Evolutionary conservation across 768 basidiomycete genomes (phyloP), one percentile per base, ranked within the genome.

Genomic region (Suillus occidentalis): DNA sequence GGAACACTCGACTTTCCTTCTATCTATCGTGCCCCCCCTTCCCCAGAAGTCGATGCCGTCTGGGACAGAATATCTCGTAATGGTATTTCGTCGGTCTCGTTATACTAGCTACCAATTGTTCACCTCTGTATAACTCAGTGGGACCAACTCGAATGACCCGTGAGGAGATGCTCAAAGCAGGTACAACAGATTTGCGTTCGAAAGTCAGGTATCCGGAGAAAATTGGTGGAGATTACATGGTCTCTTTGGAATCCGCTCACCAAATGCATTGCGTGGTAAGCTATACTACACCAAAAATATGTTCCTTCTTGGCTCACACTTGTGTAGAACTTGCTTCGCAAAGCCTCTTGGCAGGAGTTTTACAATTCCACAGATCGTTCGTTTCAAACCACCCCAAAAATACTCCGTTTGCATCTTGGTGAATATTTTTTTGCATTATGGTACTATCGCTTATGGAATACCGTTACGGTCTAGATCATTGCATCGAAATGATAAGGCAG

Each of bases 261-360:
- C 68, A 68, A 22, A 4, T 68, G 14, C 65, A 63, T 16, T 68
- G 65, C 36, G 36, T 68, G 34, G 67, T 63, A 25, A 52, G 65
- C 4, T 9, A 40, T 63, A 34, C 18, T 39, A 4, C 18, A 36
- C 47, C n/a, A 7, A 9, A 14, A 22, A 22, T 12, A 10, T 34
- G 31, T 13, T 53, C n/a, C 18, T 36, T 22, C 28, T 63, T 39
- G 53, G 13, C 36, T 20, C 16, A 25, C 42, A 47, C 2, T 14
- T 13, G 6, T 34, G 37, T 34, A 63, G 58, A 53, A 68, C 22
- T 58, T 66, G 43, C 65, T 68, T 31, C 67, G 59, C 28, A 61
- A 68, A 60, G 57, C 65, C n/a, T 60, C 67, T 7, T 60, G 62
- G 36, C 14, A 9, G 22, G 67, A 66, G 28, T 49, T 66, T 14